Conservation (phyloP, 805 yeast species). For the Teunomyces tritomae region DNA sequence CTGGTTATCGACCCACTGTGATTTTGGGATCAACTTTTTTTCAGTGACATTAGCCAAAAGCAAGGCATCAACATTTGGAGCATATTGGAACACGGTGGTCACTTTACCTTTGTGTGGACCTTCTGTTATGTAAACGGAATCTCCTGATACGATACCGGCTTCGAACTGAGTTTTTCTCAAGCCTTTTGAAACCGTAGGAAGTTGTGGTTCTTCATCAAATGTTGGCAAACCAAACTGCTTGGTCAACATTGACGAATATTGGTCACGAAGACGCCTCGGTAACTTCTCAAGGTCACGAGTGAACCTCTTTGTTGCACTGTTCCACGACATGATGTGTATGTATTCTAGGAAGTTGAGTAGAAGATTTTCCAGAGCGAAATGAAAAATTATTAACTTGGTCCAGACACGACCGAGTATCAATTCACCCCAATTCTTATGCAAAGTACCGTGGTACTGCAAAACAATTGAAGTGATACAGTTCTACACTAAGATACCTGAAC, state of each 20-base stretch:
- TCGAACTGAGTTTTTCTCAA: conserved; percentile 43
- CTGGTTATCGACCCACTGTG: conserved; percentile 71
- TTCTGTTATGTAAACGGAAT: conserved; percentile 65
- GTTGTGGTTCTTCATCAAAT: conserved; percentile 20
- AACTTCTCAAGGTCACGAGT: conserved; percentile 33
- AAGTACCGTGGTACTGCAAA: background rate
- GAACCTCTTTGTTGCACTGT: conserved; percentile 32
- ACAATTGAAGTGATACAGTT: no score
- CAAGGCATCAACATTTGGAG: conserved; percentile 59
- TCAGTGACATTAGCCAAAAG: conserved; percentile 68
- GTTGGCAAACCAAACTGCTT: conserved; percentile 33
- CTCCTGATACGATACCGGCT: conserved; percentile 70
- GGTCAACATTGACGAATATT: conserved; percentile 17
- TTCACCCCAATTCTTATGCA: background rate
- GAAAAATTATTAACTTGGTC: conserved; percentile 1
- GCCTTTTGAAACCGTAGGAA: conserved; percentile 17
- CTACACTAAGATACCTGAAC: no score
- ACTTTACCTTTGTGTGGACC: conserved; percentile 77
- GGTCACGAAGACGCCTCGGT: conserved; percentile 30
- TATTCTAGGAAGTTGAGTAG: background rate
- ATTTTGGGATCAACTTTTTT: conserved; percentile 65
- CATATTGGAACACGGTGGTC: conserved; percentile 61
- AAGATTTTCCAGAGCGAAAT: background rate
- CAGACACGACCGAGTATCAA: background rate
- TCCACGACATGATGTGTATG: conserved; percentile 27